Conservation (phyloP, 345 rosid species). For the Melaleuca quinquenervia region DNA sequence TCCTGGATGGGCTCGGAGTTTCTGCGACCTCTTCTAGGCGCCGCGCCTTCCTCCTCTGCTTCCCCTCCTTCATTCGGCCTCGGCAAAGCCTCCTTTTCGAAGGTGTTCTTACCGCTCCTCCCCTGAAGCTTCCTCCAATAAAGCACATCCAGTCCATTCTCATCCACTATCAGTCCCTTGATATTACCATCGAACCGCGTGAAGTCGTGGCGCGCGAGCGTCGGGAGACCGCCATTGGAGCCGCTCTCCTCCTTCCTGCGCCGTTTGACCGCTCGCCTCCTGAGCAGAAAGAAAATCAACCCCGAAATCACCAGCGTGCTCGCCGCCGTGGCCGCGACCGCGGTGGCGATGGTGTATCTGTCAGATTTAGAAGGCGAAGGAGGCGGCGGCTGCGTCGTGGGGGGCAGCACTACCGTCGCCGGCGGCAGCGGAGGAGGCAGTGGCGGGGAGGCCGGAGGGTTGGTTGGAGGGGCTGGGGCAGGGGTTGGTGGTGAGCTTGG, state of each 20-base stretch:
- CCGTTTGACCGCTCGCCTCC: constrained; percentile 13
- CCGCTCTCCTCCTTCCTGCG: constrained; percentile 23
- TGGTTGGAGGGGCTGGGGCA: neutral
- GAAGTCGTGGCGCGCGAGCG: constrained; percentile 13
- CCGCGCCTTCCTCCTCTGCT: neutral
- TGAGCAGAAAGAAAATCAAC: constrained; percentile 37
- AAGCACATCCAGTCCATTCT: constrained; percentile 70
- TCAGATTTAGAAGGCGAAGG: constrained; percentile 3
- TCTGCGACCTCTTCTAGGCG: neutral
- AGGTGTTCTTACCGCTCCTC: constrained; percentile 8
- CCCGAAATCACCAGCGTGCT: constrained; percentile 38
- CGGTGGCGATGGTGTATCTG: constrained; percentile 23
- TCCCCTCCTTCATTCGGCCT: constrained; percentile 8
- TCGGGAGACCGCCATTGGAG: neutral
- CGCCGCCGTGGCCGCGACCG: constrained; percentile 58
- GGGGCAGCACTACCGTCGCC: constrained; percentile 1
- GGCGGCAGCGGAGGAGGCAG: neutral
- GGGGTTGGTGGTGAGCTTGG: constrained; percentile 25
- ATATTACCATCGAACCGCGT: constrained; percentile 32
- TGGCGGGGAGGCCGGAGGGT: neutral
- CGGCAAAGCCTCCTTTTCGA: constrained; percentile 6
- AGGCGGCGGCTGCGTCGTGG: neutral
- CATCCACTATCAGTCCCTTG: constrained; percentile 59
- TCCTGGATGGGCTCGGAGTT: constrained; percentile 22
- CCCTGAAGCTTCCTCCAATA: constrained; percentile 65